These are phyloP conservation scores for Niebla homalea DNA, from an alignment of 495 filamentous ascomycete species.

Conservation along the genomic window DNA sequence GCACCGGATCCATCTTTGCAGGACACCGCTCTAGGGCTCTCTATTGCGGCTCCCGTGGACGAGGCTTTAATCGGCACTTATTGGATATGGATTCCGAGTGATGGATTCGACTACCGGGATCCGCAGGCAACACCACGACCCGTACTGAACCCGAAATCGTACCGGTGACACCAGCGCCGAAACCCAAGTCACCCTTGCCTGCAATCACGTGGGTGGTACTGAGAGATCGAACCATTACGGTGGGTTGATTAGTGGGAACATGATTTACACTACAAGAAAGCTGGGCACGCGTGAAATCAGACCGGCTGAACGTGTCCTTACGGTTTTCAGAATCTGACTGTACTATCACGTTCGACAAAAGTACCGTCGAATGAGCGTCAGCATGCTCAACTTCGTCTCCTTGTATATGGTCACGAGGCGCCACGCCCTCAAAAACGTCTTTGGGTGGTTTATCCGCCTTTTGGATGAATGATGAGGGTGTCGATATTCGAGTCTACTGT, in stretches of 20 bases:
- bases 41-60: not conserved
- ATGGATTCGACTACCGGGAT: not conserved
- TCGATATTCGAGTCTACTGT: not conserved
- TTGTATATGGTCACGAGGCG: not conserved
- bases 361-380: not conserved
- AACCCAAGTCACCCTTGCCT: not conserved
- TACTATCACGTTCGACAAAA: not conserved
- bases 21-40: not conserved
- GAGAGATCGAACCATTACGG: not conserved
- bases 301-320: not conserved
- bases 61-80: not conserved
- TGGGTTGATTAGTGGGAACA: no score
- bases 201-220: not conserved
- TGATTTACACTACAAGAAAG: no score
- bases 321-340: not conserved
- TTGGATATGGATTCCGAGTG: not conserved
- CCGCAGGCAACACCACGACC: not conserved
- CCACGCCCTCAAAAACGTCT: not conserved
- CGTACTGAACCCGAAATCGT: not conserved
- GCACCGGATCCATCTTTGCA: no score
- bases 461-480: not conserved
- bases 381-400: not conserved
- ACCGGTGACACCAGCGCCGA: not conserved
- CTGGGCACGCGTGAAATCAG: no score
- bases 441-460: not conserved